Base-by-base conservation (phyloP, 148 eudicot species). In the Bassia scoparia region DNA sequence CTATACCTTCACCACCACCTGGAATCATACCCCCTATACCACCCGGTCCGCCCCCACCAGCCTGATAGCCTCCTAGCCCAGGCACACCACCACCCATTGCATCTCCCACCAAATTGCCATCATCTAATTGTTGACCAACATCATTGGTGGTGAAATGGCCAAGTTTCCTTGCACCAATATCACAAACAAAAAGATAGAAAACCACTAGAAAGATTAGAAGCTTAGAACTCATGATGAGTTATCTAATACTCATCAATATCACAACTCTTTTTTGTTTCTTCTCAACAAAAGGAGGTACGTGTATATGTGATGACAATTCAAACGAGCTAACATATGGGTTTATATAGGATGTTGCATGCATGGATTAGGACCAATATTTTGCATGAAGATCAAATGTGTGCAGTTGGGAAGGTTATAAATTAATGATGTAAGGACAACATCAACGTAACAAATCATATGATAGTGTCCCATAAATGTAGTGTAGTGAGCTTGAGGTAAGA, bases 351-450 rank as follows among this genome's bases (percentile, higher is more conserved):
- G 67, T 58, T 67, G 31, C 3, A 44, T 12, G 64, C 46, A 41
- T 41, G 46, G 46, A 41, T 41, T 2, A 66, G 29, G 23, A 64
- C 13, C 12, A 58, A 75, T 29, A 30, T 75, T n/a, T 56, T 75
- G 78, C 78, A 75, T 67, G 67, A 44, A 31, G 26, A 58, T 44
- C 46, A 67, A 24, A 48, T 31, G 3, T 48, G 58, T 20, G 56
- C 72, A 4, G 78, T 75, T 75, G 78, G 34, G 33, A 33, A n/a
- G 58, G 30, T 53, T 64, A 65, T 74, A 74, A 74, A 65, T 74
- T 65, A 74, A 74, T 74, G 77, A 38, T 66, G 41, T 34, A 34
- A 34, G 46, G 27, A n/a, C 44, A 62, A 13, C 46, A 62, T 15
- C 26, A 41, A 41, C 46, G 10, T n/a, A n/a, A n/a, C n/a, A n/a